Evolutionary conservation across 257 asterid genomes (phyloP).

Genomic region (Penstemon eatonii): DNA sequence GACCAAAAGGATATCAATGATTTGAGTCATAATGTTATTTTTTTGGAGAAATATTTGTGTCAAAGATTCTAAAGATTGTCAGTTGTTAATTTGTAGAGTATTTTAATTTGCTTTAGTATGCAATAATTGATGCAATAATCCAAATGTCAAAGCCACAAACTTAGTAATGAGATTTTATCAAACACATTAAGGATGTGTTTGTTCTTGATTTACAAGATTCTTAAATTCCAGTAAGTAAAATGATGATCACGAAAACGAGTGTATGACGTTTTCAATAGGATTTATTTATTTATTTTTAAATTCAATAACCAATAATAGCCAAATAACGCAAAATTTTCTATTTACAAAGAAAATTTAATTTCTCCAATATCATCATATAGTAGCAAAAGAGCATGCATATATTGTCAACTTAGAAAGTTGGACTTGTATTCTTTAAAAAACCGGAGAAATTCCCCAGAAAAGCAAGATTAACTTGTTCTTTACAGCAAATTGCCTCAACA

Average conservation of each 20-base stretch:
- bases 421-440: too few relatives aligned
- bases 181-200: not conserved
- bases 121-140: not conserved
- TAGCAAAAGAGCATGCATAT: conserved; percentile 12
- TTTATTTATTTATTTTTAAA: not conserved
- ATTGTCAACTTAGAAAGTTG: not conserved
- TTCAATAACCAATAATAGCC: not conserved
- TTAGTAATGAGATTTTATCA: not conserved
- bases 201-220: not conserved
- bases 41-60: not conserved
- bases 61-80: not conserved
- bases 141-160: not conserved
- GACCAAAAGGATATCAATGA: too few relatives aligned
- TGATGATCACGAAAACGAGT: too few relatives aligned
- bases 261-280: not conserved
- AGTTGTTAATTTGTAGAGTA: not conserved
- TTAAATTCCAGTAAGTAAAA: too few relatives aligned
- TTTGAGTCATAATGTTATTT: too few relatives aligned
- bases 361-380: conserved; percentile 5
- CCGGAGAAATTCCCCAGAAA: too few relatives aligned
- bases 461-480: too few relatives aligned
- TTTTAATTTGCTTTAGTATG: too few relatives aligned
- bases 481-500: not conserved
- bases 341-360: conserved; percentile 5
- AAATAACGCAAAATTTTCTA: not conserved